phyloP scores from a whole-genome alignment of 2,329 filamentous ascomycete species.

The Diaporthe sp. region DNA sequence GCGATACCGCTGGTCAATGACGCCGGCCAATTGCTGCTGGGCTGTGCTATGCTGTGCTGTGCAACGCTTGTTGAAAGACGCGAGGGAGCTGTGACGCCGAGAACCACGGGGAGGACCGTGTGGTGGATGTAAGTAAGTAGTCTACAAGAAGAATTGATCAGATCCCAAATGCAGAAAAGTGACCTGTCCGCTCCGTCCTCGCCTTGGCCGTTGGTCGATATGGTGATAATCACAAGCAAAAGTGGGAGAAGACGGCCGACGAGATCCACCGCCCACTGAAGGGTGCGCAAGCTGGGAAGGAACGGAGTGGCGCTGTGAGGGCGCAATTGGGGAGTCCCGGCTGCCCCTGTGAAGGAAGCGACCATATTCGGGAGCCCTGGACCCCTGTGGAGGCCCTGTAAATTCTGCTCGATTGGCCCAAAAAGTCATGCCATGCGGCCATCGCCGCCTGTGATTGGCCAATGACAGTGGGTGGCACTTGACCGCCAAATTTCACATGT shows the following conservation, averaged over 20 bases:
- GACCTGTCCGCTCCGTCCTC: slow-evolving; percentile 7
- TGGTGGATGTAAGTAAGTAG: background rate
- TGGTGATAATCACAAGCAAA: slow-evolving; percentile 36
- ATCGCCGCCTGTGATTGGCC: slow-evolving; percentile 39
- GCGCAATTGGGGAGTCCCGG: background rate
- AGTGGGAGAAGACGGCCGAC: slow-evolving; percentile 28
- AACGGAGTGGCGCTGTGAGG: background rate
- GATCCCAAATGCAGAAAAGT: background rate
- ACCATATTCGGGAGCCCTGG: slow-evolving; percentile 5
- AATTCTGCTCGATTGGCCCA: slow-evolving; percentile 35
- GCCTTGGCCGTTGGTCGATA: slow-evolving; percentile 10
- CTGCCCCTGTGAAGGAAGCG: slow-evolving; percentile 17
- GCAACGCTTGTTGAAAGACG: slow-evolving; percentile 5
- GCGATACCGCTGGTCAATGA: slow-evolving; percentile 27
- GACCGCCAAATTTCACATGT: slow-evolving; percentile 40
- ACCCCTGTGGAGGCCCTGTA: slow-evolving; percentile 15
- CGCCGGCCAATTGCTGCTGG: slow-evolving; percentile 12
- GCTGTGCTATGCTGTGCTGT: slow-evolving; percentile 5
- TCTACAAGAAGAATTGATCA: slow-evolving; percentile 11
- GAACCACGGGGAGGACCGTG: background rate
- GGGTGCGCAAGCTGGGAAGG: too few species aligned
- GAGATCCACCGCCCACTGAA: background rate
- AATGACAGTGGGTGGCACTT: slow-evolving; percentile 32
- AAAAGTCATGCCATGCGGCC: slow-evolving; percentile 38
- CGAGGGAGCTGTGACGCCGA: slow-evolving; percentile 2